These are phyloP conservation scores for Nemophila menziesii DNA, from an alignment of 257 asterid genomes.

Conservation along the genomic window DNA sequence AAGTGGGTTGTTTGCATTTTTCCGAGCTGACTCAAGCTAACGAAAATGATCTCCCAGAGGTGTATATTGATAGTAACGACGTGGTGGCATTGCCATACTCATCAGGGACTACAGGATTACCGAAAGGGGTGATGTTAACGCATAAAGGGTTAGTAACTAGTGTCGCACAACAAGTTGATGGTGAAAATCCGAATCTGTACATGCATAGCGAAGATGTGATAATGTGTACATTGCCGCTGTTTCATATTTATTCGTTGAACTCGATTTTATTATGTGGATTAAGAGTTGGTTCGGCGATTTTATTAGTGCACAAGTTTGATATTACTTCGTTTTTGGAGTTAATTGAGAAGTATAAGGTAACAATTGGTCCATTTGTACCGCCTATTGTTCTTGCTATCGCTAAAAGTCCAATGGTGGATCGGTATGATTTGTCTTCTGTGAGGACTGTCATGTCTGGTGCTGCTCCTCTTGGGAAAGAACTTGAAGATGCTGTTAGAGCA, in stretches of 20 bases:
- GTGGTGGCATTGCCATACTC: conserved; percentile 24
- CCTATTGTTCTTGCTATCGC: conserved; percentile 29
- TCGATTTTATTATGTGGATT: conserved; percentile 24
- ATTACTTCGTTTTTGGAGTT: conserved; percentile 18
- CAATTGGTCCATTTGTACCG: conserved; percentile 31
- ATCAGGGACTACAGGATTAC: conserved; percentile 29
- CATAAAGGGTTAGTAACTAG: conserved; percentile 27
- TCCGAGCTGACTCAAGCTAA: conserved; percentile 6
- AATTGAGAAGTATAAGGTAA: conserved; percentile 21
- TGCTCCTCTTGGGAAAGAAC: conserved; percentile 35
- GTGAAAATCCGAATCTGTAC: conserved; percentile 27
- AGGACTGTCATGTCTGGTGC: conserved; percentile 31
- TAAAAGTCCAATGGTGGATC: conserved; percentile 16
- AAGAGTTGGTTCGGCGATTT: conserved; percentile 27
- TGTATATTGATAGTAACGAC: conserved; percentile 14
- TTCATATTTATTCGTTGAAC: conserved; percentile 25
- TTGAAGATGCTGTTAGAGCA: conserved; percentile 26
- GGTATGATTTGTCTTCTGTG: conserved; percentile 22
- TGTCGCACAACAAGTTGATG: conserved; percentile 32
- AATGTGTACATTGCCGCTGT: conserved; percentile 28
- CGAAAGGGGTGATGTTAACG: conserved; percentile 29
- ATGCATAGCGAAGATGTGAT: conserved; percentile 24
- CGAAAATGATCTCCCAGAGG: conserved; percentile 11
- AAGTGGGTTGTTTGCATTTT: conserved; percentile 15
- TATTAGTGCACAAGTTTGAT: conserved; percentile 28